Base-by-base conservation (phyloP, 495 filamentous ascomycete species). In the Paragyromitra xinjiangensis region DNA sequence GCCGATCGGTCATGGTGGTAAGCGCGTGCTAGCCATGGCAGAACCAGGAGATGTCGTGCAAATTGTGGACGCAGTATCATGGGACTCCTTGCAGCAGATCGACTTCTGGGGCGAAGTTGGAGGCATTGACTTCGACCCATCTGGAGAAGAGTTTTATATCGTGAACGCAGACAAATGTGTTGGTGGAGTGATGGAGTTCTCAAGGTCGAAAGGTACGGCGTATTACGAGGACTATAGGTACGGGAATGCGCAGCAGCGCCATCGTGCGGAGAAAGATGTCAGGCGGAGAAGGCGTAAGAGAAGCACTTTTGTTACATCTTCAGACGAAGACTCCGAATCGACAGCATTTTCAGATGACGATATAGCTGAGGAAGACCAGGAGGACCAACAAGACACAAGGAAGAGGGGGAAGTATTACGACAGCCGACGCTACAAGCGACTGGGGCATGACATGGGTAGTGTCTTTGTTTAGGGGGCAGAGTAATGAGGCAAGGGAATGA, bases 51-150 rank as follows among this genome's bases (percentile, higher is more conserved):
- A 98, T 81, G 89, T 91, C 53, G 87, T 98, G 63, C 89, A 88
- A 45, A 85, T 97, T 44, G 90, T 97, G 72, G 91, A 97, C 71
- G 92, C 92, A 2, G 86, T 86, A 71, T 80, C 78, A 24, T 80
- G 78, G 78, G 77, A 65, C 16, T 80, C 76, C 37, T 44, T 74
- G 19, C 94, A 97, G 81, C 91, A 89, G 8, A 84, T 97, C 2
- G 92, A 94, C 75, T 91, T 97, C 80, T 97, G 96, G 79, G 94
- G 95, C 16, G 92, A 95, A 77, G 88, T 96, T 37, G 93, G 90
- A 3, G 95, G 95, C 3, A 87, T 93, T 2, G 88, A 88, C 48
- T 92, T 94, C 75, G 85, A 90, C 26, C 88, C 90, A 24, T 92
- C 91, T 73, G 95, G 94, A 4, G 84, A 87, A 50, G 87, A 90